These are phyloP conservation scores for Penicillium manginii DNA, from an alignment of 495 filamentous ascomycete genomes.

Conservation along the genomic window DNA sequence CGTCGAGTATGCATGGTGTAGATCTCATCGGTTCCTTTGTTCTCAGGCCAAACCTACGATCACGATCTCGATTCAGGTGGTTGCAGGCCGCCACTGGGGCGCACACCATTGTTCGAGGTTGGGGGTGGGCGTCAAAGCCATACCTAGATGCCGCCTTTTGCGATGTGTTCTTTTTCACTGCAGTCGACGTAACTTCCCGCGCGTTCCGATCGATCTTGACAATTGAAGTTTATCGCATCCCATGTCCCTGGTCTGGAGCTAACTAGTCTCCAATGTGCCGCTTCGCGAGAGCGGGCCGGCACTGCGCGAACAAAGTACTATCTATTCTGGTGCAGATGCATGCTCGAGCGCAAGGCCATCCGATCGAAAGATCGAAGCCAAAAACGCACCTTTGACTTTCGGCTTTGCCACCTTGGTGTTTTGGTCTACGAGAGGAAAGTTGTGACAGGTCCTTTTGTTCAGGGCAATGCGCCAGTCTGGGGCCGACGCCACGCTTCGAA, in stretches of 20 bases:
- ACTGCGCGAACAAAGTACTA: not conserved
- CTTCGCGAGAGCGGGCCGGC: constrained; percentile 2
- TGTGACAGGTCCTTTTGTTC: constrained; percentile 14
- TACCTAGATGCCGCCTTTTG: constrained; percentile 12
- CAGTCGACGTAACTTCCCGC: constrained; percentile 25
- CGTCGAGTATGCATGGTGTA: not conserved
- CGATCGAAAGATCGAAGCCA: not conserved
- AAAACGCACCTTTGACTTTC: not conserved
- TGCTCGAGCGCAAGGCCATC: constrained; percentile 1
- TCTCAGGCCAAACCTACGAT: constrained; percentile 12
- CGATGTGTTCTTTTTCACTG: constrained; percentile 14
- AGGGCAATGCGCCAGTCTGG: not conserved
- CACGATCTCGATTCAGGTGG: constrained; percentile 10
- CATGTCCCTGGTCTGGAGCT: not conserved
- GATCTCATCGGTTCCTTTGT: constrained; percentile 4
- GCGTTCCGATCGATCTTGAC: constrained; percentile 29
- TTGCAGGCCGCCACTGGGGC: constrained; percentile 2
- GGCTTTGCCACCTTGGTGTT: not conserved
- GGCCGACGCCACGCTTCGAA: constrained; percentile 5
- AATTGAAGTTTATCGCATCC: constrained; percentile 23
- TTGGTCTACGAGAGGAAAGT: constrained; percentile 5
- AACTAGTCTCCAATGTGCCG: not conserved
- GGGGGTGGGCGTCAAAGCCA: not conserved
- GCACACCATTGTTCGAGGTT: constrained; percentile 2
- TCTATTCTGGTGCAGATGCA: constrained; percentile 1